Evolutionary conservation across 257 asterid species (phyloP).

Genomic region (Penstemon davidsonii): DNA sequence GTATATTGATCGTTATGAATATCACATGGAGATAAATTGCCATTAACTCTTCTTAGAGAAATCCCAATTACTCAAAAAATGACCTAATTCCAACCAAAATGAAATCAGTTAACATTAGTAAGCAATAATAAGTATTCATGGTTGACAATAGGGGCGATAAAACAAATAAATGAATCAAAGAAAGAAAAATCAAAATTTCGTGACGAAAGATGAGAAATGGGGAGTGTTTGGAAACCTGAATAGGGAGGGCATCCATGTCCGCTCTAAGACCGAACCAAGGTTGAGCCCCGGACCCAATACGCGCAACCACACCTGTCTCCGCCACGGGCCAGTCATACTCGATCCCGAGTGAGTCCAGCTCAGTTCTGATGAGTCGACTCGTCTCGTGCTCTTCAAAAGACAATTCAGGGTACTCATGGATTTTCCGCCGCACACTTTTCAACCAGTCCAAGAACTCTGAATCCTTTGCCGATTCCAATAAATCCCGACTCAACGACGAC

Average conservation of each 20-base stretch:
- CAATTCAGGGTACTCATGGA: conserved; percentile 82
- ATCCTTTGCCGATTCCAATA: conserved; percentile 65
- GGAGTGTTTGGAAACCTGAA: conserved; percentile 48
- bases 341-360: conserved; percentile 73
- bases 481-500: conserved; percentile 34
- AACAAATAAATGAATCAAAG: not conserved
- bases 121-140: too few relatives aligned
- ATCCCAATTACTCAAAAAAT: too few relatives aligned
- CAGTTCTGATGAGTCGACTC: conserved; percentile 68
- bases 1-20: too few relatives aligned
- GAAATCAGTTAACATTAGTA: too few relatives aligned
- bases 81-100: too few relatives aligned
- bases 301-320: conserved; percentile 73
- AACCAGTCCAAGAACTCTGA: conserved; percentile 63
- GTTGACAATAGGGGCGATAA: too few relatives aligned
- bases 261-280: conserved; percentile 85
- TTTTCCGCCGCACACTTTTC: conserved; percentile 61
- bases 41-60: too few relatives aligned
- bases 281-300: conserved; percentile 65
- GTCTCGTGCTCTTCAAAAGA: conserved; percentile 70
- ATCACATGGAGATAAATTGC: too few relatives aligned
- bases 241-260: conserved; percentile 95
- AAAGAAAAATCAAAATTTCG: not conserved
- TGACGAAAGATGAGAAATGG: not conserved
- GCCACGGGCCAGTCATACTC: conserved; percentile 77